Base-by-base conservation (phyloP, 768 basidiomycete species). In the Boletus tylopilopsis region DNA sequence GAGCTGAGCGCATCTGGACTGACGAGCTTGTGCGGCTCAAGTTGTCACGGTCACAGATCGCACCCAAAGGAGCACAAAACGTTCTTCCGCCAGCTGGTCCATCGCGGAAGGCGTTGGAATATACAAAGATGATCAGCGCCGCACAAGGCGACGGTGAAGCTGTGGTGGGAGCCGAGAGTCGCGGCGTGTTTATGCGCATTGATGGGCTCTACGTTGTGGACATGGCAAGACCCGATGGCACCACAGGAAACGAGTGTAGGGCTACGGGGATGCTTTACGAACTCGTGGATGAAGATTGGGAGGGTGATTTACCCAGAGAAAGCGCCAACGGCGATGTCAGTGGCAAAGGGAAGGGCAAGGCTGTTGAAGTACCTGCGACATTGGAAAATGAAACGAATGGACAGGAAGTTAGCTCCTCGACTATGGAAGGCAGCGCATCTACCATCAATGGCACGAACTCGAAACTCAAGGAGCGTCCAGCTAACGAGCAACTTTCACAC, bases 21-120 rank as follows among this genome's bases (percentile, higher is more conserved):
- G 88, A 87, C 50, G 92, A 95, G 54, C 77, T 94, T 47, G 79
- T 94, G 32, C 80, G 92, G 21, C 73, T 95, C 42, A 89, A 89
- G 59, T 67, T 86, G 22, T 77, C 82, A 1, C 77, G 88, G 33
- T 70, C 74, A 29, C 80, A 80, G 53, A 73, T 90, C 48, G 86
- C 86, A 12, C 87, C 87, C 6, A 58, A 72, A 32, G 88, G 89
- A 19, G 75, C 77, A 2, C 73, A 76, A 38, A 64, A 78, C 49
- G 82, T 91, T 35, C 65, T 74, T 3, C 68, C 82, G 1, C 82
- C 88, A 1, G 77, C 87, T 18, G 82, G 83, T 8, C 81, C 84
- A 18, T 70, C 69, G 13, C 64, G 33, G 44, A 62, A 59, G 24
- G 53, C 67, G 12, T 27, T 60, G 44, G 67, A 70, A 32, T 68